Evolutionary conservation across 2,329 filamentous ascomycete species (phyloP).

Genomic region (Karstenula rhodostoma): DNA sequence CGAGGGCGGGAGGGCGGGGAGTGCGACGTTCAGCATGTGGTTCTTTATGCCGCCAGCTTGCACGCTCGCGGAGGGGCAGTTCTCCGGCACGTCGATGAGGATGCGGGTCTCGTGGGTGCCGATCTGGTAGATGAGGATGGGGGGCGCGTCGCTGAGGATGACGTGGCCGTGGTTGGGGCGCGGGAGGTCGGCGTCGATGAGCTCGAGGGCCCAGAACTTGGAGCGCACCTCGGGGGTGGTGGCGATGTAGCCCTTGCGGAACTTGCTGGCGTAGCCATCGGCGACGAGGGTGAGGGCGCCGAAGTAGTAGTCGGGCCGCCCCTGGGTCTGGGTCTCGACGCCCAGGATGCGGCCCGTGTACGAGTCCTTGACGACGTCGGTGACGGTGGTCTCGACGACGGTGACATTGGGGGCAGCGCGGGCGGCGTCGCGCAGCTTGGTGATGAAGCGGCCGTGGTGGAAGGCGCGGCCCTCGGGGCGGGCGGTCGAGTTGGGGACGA

Average conservation of each 20-base stretch:
- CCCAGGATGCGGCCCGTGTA: slow-evolving; percentile 78
- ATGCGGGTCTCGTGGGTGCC: slow-evolving; percentile 92
- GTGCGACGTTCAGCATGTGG: slow-evolving; percentile 80
- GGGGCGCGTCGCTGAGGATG: slow-evolving; percentile 77
- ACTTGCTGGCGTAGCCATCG: slow-evolving; percentile 92
- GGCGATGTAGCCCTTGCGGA: slow-evolving; percentile 79
- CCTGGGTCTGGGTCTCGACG: slow-evolving; percentile 76
- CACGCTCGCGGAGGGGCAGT: slow-evolving; percentile 75
- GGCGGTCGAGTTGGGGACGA: slow-evolving; percentile 39
- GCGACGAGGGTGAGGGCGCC: slow-evolving; percentile 86
- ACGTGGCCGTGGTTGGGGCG: slow-evolving; percentile 83
- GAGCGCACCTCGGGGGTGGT: slow-evolving; percentile 75
- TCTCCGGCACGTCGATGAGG: slow-evolving; percentile 85
- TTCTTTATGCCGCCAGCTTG: slow-evolving; percentile 82
- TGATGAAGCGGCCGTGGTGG: slow-evolving; percentile 94
- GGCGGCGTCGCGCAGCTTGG: slow-evolving; percentile 79
- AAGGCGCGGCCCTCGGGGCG: slow-evolving; percentile 79
- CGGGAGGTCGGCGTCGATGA: slow-evolving; percentile 85
- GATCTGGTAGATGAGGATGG: slow-evolving; percentile 95
- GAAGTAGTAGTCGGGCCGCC: slow-evolving; percentile 77
- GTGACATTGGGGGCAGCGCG: slow-evolving; percentile 81
- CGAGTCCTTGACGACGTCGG: slow-evolving; percentile 74
- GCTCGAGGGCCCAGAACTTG: slow-evolving; percentile 92
- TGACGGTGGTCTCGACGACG: slow-evolving; percentile 88
- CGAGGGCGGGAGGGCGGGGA: slow-evolving; percentile 76